Percentiles rank a stretch among this genome's conserved stretches.
Evolutionary conservation across 345 rosid species (phyloP).

Genomic region (Acer yangbiense): DNA sequence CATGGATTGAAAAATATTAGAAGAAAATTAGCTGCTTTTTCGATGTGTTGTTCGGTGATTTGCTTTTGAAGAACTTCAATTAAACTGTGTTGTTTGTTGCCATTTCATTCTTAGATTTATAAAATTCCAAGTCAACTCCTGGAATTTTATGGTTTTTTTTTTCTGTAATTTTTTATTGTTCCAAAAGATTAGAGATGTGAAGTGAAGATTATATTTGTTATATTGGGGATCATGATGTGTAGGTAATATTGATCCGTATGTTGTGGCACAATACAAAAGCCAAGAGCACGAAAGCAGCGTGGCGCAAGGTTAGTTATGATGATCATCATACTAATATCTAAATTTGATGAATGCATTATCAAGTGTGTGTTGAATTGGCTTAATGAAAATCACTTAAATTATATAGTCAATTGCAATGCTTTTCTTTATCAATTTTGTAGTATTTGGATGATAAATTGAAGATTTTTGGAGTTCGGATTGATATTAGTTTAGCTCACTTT

Average conservation of each 20-base stretch:
- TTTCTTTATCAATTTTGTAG: not conserved
- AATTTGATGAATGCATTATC: not conserved
- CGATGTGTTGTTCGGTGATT: not conserved
- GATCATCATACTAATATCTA: not conserved
- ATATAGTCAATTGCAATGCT: too few species aligned
- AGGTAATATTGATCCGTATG: constrained; percentile 83
- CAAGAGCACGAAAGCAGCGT: constrained; percentile 72
- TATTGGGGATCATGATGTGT: not conserved
- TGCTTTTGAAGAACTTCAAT: not conserved
- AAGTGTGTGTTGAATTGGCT: not conserved
- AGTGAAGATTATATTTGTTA: not conserved
- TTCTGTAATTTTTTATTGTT: not conserved
- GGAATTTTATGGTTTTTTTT: not conserved
- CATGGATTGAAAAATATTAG: not conserved
- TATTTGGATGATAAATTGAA: not conserved
- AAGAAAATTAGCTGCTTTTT: too few species aligned
- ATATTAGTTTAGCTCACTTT: not conserved
- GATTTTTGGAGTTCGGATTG: not conserved
- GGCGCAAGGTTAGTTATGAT: constrained; percentile 52
- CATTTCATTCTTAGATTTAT: not conserved
- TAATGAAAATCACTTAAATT: not conserved
- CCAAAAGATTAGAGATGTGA: not conserved
- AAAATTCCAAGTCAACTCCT: not conserved
- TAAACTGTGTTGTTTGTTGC: not conserved
- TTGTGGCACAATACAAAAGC: constrained; percentile 62